Evolutionary conservation across 768 basidiomycete genomes (phyloP).

Genomic region (Trametes gibbosa): DNA sequence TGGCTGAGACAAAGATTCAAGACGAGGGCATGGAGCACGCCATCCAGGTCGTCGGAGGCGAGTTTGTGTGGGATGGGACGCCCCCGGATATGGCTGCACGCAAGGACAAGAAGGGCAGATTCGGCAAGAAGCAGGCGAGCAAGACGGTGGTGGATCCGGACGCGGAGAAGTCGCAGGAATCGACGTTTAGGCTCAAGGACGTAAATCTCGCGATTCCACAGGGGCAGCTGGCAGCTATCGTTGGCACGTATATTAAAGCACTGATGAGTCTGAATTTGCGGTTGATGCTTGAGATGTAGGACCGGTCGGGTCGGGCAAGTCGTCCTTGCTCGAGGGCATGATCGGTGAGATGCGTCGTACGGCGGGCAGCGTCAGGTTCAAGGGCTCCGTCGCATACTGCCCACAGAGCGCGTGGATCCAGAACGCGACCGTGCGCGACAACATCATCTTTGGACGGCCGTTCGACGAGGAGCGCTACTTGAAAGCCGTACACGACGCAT

Average conservation of each 20-base stretch:
- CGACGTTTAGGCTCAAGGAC: conserved; percentile 62
- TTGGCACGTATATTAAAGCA: conserved; percentile 41
- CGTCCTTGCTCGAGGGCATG: conserved; percentile 67
- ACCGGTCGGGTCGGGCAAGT: conserved; percentile 71
- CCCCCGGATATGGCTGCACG: conserved; percentile 45
- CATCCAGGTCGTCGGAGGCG: conserved; percentile 59
- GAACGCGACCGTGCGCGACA: conserved; percentile 86
- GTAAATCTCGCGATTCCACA: conserved; percentile 67
- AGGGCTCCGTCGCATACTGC: conserved; percentile 78
- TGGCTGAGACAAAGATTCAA: conserved; percentile 54
- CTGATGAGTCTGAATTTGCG: neutral
- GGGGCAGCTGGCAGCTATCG: conserved; percentile 80
- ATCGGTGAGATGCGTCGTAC: conserved; percentile 83
- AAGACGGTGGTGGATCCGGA: conserved; percentile 27
- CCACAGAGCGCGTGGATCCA: conserved; percentile 93
- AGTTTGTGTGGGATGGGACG: conserved; percentile 67
- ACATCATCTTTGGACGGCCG: conserved; percentile 82
- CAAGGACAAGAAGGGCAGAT: conserved; percentile 33
- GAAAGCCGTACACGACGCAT: conserved; percentile 75
- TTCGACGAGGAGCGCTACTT: conserved; percentile 82
- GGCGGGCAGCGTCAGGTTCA: conserved; percentile 61
- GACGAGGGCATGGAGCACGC: conserved; percentile 61
- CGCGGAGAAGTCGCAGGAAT: conserved; percentile 36
- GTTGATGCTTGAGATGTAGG: neutral
- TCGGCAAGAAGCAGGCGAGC: conserved; percentile 26